These are phyloP conservation scores for Raphanus sativus DNA, from an alignment of 345 rosid genomes.

Conservation along the genomic window DNA sequence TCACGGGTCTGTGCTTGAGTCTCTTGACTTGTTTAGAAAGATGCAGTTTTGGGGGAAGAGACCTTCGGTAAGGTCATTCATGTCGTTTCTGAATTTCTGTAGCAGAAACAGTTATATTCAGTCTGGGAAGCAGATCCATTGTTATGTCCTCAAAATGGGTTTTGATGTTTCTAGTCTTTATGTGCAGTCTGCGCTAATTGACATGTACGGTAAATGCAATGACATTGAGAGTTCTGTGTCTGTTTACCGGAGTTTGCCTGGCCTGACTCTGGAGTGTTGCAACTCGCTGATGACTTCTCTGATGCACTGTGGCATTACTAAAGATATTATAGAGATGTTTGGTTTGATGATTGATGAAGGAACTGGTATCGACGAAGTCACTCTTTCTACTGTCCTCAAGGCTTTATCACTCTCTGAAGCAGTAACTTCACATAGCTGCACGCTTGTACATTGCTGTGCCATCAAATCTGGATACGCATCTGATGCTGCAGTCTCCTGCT, in stretches of 20 bases:
- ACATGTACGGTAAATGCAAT: conserved; percentile 79
- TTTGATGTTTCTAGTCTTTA: conserved; percentile 45
- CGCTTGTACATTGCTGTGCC: conserved; percentile 58
- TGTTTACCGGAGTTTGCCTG: conserved; percentile 42
- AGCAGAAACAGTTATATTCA: conserved; percentile 46
- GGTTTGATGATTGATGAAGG: conserved; percentile 74
- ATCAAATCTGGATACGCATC: conserved; percentile 58
- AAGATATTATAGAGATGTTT: conserved; percentile 67
- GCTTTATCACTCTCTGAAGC: conserved; percentile 53
- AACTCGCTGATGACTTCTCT: conserved; percentile 74
- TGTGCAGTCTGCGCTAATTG: conserved; percentile 66
- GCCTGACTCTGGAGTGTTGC: conserved; percentile 51
- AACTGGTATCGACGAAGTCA: conserved; percentile 64
- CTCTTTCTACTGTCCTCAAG: conserved; percentile 61
- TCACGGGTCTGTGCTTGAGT: conserved; percentile 44
- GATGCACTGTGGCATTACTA: conserved; percentile 52
- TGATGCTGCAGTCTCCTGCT: conserved; percentile 65
- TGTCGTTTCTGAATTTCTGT: conserved; percentile 60
- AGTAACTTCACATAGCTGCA: conserved; percentile 44
- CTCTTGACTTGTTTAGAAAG: conserved; percentile 54
- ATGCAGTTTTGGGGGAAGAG: conserved; percentile 74
- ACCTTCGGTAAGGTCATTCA: conserved; percentile 60
- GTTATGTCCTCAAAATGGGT: conserved; percentile 61
- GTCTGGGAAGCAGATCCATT: conserved; percentile 69
- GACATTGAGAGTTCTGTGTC: conserved; percentile 58